Base-by-base conservation (phyloP, 2,329 filamentous ascomycete genomes). In the Ophiostoma australiae region DNA sequence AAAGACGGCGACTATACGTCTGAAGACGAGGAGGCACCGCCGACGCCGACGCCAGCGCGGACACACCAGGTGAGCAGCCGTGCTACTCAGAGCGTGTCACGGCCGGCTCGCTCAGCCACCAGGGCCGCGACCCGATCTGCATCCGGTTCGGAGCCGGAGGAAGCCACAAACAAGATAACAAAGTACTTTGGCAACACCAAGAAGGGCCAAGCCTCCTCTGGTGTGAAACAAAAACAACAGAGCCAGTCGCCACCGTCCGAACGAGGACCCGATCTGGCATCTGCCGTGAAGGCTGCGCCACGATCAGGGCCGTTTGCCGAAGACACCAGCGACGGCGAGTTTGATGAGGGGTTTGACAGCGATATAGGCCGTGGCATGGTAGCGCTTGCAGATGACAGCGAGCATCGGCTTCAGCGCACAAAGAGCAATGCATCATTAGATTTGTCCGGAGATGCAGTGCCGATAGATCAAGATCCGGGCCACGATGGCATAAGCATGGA, bases 301-400 rank as follows among this genome's bases (percentile, higher is more conserved):
- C 4, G 27, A 7, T 4, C n/a, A 66, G 37, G 68, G 31, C 66
- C 58, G 68, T 71, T 69, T 72, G 70, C 61, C 8, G 63, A 39
- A 3, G 61, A 70, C 23, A 69, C 73, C 7, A 48, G 44, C 15
- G 72, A 68, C 70, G 67, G 66, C 65, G 70, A 69, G 31, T 70
- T 73, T n/a, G 72, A 67, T 69, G 67, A 65, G 41, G 70, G 68
- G 17, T 70, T 73, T 15, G 74, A 75, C 72, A 74, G 73, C 71
- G 74, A 75, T 15, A 72, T 70, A 67, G 74, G 74, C 65, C 72
- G 73, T 4, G 72, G 63, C 20, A 23, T 74, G 31, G 44, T 72
- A 11, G 74, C 74, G 17, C 68, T 75, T 55, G 69, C 71, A 17
- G 70, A 73, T 44, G 70, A 72, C 58, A 69, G 52, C 20, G 70